Conservation (phyloP, 768 basidiomycete species). For the Mycena crocata region DNA sequence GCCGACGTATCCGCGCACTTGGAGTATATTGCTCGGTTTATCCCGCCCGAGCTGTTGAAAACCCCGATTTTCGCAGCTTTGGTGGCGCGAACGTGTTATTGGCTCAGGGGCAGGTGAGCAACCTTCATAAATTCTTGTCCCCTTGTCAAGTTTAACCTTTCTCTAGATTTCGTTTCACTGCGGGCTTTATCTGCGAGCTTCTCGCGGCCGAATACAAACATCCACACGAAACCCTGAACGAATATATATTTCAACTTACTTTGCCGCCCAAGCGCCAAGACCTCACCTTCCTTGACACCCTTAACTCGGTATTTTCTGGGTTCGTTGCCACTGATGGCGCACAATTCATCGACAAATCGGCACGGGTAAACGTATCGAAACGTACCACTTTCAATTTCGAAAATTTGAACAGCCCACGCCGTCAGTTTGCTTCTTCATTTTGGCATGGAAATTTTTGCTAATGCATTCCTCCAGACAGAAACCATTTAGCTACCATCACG, state of each 20-base stretch:
- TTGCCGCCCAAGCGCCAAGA: background rate
- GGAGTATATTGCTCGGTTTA: background rate
- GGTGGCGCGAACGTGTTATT: background rate
- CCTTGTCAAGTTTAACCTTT: background rate
- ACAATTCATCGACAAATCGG: background rate
- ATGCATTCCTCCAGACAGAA: background rate
- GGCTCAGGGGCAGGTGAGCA: conserved; percentile 3
- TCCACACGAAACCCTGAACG: background rate
- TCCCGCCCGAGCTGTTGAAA: background rate
- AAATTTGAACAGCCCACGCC: background rate
- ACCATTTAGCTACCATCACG: background rate
- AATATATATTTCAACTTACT: background rate
- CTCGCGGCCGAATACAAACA: background rate
- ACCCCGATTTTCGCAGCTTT: background rate
- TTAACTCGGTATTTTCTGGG: background rate
- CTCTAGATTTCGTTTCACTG: conserved; percentile 12
- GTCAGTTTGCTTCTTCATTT: background rate
- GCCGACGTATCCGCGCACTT: no score
- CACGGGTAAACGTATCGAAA: background rate
- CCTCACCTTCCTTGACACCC: background rate
- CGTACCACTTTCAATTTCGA: background rate
- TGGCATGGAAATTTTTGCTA: background rate
- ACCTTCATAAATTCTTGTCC: no score
- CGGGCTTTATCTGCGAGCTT: background rate
- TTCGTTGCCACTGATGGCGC: background rate